Evolutionary conservation across 371 early-diverging fungal genomes (phyloP).

Genomic region (Mortierella sp.): DNA sequence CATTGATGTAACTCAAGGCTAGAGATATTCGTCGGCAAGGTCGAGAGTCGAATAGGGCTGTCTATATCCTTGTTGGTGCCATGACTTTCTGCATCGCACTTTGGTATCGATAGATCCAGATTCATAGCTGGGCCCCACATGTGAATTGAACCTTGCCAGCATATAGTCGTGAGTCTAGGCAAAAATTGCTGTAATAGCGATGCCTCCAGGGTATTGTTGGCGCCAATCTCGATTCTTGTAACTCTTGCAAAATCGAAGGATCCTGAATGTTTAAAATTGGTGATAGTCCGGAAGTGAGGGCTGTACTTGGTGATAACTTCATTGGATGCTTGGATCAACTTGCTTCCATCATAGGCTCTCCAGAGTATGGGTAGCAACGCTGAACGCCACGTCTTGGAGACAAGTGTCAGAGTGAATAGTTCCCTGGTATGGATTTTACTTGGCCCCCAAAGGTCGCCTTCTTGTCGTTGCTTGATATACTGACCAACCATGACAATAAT

Average conservation of each 20-base stretch:
- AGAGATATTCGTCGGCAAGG: not conserved
- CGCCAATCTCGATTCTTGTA: not conserved
- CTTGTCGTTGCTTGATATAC: not conserved
- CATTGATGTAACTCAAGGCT: not conserved
- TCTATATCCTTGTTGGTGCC: not conserved
- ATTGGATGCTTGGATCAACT: not conserved
- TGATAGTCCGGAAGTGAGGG: not conserved
- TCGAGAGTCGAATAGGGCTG: not conserved
- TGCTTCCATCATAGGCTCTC: not conserved
- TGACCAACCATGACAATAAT: not conserved
- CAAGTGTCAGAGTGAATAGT: not conserved
- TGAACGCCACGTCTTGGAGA: not conserved
- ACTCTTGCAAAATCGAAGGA: not conserved
- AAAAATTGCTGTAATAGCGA: not conserved
- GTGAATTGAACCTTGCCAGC: not conserved
- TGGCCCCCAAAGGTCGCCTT: not conserved
- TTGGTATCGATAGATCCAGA: not conserved
- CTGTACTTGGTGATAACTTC: not conserved
- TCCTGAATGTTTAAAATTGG: not conserved
- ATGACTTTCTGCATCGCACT: not conserved
- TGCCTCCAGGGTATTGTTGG: not conserved
- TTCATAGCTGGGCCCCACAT: not conserved
- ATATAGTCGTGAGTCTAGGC: not conserved
- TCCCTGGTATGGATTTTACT: not conserved
- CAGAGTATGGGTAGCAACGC: not conserved